Conservation (phyloP, 2,329 filamentous ascomycete genomes). For the Trichophyton verrucosum region DNA sequence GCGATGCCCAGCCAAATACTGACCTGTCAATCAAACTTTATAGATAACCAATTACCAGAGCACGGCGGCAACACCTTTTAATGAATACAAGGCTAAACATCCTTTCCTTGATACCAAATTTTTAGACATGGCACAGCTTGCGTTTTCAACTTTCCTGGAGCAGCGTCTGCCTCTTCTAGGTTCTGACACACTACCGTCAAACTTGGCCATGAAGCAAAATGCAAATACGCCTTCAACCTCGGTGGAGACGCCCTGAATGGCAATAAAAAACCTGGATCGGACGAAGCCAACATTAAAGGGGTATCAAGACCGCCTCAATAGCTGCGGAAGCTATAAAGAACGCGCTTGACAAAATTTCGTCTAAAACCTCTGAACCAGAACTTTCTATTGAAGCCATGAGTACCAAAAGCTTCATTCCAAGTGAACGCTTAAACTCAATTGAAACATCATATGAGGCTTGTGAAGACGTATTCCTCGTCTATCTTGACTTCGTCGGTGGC, state of each 20-base stretch:
- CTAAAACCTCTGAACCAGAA: conserved; percentile 18
- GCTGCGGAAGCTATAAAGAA: conserved; percentile 32
- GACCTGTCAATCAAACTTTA: conserved; percentile 17
- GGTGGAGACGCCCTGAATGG: conserved; percentile 43
- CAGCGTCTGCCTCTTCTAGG: conserved; percentile 52
- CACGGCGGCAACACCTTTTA: conserved; percentile 68
- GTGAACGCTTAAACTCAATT: background rate
- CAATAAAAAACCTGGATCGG: conserved; percentile 51
- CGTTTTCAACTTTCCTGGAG: conserved; percentile 47
- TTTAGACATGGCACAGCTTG: conserved; percentile 37
- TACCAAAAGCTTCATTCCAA: background rate
- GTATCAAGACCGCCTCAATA: conserved; percentile 51
- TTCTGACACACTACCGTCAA: conserved; percentile 32
- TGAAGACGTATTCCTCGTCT: background rate
- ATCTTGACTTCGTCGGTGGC: background rate
- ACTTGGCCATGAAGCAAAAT: conserved; percentile 34
- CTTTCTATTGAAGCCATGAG: too few species aligned
- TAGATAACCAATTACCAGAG: conserved; percentile 45
- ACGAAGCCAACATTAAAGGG: conserved; percentile 86
- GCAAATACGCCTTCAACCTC: conserved; percentile 44
- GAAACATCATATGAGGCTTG: background rate
- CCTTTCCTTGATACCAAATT: conserved; percentile 34
- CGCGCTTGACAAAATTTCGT: conserved; percentile 31
- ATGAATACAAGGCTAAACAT: conserved; percentile 49
- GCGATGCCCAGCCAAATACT: background rate